phyloP scores from a whole-genome alignment of 805 yeast genomes.

The Schwanniomyces polymorphus region DNA sequence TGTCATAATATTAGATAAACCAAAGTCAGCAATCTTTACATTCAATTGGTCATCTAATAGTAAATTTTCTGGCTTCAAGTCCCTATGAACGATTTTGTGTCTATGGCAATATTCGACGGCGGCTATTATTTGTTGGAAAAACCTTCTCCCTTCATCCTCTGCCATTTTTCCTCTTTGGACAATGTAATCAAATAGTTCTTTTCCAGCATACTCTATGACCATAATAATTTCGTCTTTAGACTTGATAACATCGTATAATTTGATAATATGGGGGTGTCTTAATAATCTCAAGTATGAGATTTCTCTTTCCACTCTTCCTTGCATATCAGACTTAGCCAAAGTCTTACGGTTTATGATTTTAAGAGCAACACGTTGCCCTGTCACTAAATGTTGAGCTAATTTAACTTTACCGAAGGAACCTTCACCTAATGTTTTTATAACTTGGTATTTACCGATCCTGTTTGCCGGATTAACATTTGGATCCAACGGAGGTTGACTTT shows the following conservation, averaged over 20 bases:
- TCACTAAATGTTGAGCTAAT: slow-evolving; percentile 82
- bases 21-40: slow-evolving; percentile 95
- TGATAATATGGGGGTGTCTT: slow-evolving; percentile 95
- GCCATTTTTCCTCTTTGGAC: slow-evolving; percentile 92
- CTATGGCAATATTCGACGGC: slow-evolving; percentile 97
- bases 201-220: slow-evolving; percentile 98
- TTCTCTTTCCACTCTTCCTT: slow-evolving; percentile 93
- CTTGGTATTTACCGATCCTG: slow-evolving; percentile 88
- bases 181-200: slow-evolving; percentile 91
- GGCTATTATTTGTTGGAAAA: slow-evolving; percentile 93
- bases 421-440: slow-evolving; percentile 89
- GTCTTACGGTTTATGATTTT: slow-evolving; percentile 92
- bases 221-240: slow-evolving; percentile 93
- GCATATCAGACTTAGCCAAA: slow-evolving; percentile 93
- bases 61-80: slow-evolving; percentile 92
- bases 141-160: slow-evolving; percentile 87
- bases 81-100: slow-evolving; percentile 95
- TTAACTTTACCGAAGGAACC: slow-evolving; percentile 97
- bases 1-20: slow-evolving; percentile 92
- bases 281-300: slow-evolving; percentile 83
- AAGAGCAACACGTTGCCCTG: slow-evolving; percentile 90
- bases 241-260: slow-evolving; percentile 91
- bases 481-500: slow-evolving; percentile 3
- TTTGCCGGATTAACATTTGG: slow-evolving; percentile 30
- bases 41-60: slow-evolving; percentile 85